Conservation (phyloP, 805 yeast genomes). For the Starmerella floricola region DNA sequence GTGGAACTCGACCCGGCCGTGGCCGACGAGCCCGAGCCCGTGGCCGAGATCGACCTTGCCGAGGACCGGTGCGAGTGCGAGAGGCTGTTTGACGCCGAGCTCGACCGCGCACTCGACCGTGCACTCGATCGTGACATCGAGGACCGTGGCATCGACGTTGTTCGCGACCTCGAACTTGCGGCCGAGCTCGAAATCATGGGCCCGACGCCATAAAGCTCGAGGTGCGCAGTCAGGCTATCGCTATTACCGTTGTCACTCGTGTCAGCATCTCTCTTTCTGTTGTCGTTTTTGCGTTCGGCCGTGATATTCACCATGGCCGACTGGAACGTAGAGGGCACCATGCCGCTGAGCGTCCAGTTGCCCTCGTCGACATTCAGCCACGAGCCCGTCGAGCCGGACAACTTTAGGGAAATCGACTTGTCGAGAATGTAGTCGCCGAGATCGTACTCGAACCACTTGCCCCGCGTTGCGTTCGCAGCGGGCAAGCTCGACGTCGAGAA, state of each 20-base stretch:
- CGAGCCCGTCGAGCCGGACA: constrained; percentile 34
- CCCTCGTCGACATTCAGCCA: constrained; percentile 54
- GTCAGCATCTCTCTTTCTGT: constrained; percentile 26
- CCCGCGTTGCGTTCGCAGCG: constrained; percentile 59
- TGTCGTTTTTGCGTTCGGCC: constrained; percentile 31
- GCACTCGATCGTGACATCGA: constrained; percentile 19
- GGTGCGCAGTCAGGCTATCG: constrained; percentile 16
- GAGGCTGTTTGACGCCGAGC: neutral
- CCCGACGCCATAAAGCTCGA: constrained; percentile 19
- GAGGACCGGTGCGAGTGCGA: neutral
- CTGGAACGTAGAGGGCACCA: constrained; percentile 43
- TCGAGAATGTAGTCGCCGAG: constrained; percentile 51
- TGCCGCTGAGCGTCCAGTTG: constrained; percentile 59
- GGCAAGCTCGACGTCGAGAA: constrained; percentile 39
- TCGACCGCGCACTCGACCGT: neutral
- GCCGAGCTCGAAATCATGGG: constrained; percentile 1
- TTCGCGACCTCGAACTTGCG: constrained; percentile 25
- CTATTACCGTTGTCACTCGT: constrained; percentile 7
- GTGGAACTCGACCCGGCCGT: constrained; percentile 33
- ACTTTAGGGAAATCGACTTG: constrained; percentile 18
- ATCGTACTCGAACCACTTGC: constrained; percentile 41
- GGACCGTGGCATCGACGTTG: constrained; percentile 20
- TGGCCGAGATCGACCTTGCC: constrained; percentile 21
- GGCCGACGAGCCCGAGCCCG: constrained; percentile 21
- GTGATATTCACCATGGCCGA: constrained; percentile 34